Conservation (phyloP, 139 green algal genomes). For the Coelastrella sp. region DNA sequence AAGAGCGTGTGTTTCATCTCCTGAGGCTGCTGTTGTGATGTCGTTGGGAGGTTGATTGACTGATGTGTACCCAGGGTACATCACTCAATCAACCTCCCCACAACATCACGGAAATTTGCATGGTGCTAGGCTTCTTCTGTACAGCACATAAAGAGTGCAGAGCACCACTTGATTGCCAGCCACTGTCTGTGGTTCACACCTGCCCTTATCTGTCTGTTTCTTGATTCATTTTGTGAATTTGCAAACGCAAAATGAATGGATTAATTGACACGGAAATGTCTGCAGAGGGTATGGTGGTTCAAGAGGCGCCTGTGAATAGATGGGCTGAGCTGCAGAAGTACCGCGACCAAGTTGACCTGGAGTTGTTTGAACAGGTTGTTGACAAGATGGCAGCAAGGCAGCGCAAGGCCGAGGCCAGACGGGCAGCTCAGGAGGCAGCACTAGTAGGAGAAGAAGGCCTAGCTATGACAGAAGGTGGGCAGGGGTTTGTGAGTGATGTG, state of each 20-base stretch:
- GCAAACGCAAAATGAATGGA: neutral
- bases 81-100: no score
- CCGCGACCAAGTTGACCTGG: neutral
- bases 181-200: neutral
- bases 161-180: neutral
- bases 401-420: neutral
- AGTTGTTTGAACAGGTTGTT: slow-evolving; percentile 16
- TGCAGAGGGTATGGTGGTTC: neutral
- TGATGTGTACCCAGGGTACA: no score
- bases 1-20: no score
- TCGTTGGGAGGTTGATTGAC: no score
- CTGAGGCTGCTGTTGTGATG: no score
- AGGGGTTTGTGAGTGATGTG: neutral
- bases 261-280: neutral
- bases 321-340: neutral
- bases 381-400: neutral
- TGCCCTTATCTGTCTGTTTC: neutral
- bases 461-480: neutral
- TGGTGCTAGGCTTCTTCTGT: neutral
- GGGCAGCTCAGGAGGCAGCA: slow-evolving; percentile 18
- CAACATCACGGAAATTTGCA: neutral
- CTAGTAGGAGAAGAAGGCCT: neutral
- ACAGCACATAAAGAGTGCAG: neutral
- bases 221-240: neutral
- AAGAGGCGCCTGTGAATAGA: slow-evolving; percentile 30